Conservation (phyloP, 2,329 filamentous ascomycete genomes). For the Aspergillus texensis region DNA sequence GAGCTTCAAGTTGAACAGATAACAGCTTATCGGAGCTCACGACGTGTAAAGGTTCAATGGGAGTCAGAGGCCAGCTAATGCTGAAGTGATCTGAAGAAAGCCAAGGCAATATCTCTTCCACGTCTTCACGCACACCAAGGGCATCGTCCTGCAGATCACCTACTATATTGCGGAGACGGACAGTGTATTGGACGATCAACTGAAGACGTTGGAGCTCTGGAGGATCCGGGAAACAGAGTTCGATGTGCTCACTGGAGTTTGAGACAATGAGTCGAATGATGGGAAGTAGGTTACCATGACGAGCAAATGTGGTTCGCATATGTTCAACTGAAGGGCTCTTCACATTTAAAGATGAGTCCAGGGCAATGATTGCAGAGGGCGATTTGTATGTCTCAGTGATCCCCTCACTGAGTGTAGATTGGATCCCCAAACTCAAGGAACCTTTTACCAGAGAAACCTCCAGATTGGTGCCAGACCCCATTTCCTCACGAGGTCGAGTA, state of each 20-base stretch:
- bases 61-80: conserved; percentile 40
- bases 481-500: conserved; percentile 34
- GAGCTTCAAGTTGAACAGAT: conserved; percentile 13
- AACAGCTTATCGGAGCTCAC: conserved; percentile 32
- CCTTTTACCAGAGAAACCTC: conserved; percentile 42
- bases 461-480: conserved; percentile 32
- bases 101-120: conserved; percentile 38
- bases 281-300: conserved; percentile 40
- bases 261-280: conserved; percentile 48
- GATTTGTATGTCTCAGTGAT: conserved; percentile 36
- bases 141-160: conserved; percentile 48
- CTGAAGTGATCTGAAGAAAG: conserved; percentile 40
- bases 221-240: conserved; percentile 44
- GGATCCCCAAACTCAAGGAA: conserved; percentile 40
- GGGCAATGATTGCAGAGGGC: conserved; percentile 45
- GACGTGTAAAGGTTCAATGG: conserved; percentile 42
- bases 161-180: conserved; percentile 35
- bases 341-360: conserved; percentile 47
- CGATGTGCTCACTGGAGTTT: conserved; percentile 52
- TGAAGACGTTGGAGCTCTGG: conserved; percentile 37
- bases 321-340: conserved; percentile 43
- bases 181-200: conserved; percentile 38
- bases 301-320: conserved; percentile 41
- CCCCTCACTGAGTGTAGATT: conserved; percentile 32
- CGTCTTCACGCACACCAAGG: conserved; percentile 43